Percentiles rank a stretch among this genome's conserved stretches.
phyloP scores from a whole-genome alignment of 2,329 filamentous ascomycete species.

The Cladosporium halotolerans region DNA sequence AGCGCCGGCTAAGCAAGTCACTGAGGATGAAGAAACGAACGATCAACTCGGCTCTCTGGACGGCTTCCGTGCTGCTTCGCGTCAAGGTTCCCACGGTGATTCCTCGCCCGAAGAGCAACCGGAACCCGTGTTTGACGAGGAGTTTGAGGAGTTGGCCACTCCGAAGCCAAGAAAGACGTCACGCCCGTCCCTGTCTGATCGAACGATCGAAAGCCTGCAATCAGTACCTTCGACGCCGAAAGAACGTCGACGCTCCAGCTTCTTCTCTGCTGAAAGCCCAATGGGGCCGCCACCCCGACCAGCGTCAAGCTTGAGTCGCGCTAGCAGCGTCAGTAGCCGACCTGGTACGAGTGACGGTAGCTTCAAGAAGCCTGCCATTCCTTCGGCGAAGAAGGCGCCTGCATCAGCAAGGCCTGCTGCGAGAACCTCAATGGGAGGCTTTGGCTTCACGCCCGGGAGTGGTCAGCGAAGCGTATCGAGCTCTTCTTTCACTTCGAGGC shows the following conservation, averaged over 20 bases:
- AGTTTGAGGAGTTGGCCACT: background rate
- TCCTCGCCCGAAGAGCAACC: conserved; percentile 1
- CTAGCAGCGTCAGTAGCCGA: conserved; percentile 41
- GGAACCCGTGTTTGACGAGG: conserved; percentile 4
- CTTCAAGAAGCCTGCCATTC: conserved; percentile 26
- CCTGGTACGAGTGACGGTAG: conserved; percentile 40
- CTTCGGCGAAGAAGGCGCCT: conserved; percentile 31
- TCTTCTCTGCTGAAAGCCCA: conserved; percentile 60
- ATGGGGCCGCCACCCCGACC: conserved; percentile 59
- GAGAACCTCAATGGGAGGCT: conserved; percentile 18
- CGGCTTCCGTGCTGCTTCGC: conserved; percentile 38
- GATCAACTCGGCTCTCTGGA: conserved; percentile 39
- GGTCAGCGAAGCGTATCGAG: conserved; percentile 26
- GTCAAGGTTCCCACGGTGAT: conserved; percentile 25
- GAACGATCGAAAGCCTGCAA: conserved; percentile 79
- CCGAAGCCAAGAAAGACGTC: conserved; percentile 31
- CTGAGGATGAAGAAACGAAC: conserved; percentile 28
- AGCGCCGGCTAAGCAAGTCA: background rate
- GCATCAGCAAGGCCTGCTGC: conserved; percentile 29
- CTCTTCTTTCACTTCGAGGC: conserved; percentile 19
- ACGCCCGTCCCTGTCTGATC: conserved; percentile 64
- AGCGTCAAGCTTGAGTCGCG: conserved; percentile 52
- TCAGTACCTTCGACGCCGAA: conserved; percentile 72
- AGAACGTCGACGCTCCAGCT: conserved; percentile 60
- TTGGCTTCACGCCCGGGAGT: conserved; percentile 20